Evolutionary conservation across 2,329 filamentous ascomycete genomes (phyloP).

Genomic region (Trichoderma semiorbis): DNA sequence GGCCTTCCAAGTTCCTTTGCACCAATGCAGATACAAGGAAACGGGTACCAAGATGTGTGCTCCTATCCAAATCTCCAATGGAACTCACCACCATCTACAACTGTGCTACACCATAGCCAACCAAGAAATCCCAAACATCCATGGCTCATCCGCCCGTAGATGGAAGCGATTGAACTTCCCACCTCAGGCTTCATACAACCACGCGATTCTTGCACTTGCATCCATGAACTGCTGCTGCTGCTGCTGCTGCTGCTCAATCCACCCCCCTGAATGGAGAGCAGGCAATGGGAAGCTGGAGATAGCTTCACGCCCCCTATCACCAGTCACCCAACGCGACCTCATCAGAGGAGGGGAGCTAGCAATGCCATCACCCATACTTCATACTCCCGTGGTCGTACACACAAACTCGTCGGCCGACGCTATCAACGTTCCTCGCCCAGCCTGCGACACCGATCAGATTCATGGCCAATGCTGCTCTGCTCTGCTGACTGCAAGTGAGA

Average conservation of each 20-base stretch:
- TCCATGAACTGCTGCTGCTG: no score
- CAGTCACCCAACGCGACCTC: not conserved
- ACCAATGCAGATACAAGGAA: not conserved
- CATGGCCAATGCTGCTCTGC: not conserved
- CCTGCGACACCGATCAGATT: constrained; percentile 1
- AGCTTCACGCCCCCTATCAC: not conserved
- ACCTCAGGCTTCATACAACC: not conserved
- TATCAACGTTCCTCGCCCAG: not conserved
- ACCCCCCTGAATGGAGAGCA: not conserved
- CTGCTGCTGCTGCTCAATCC: not conserved
- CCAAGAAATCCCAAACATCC: not conserved
- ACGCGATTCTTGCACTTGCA: not conserved
- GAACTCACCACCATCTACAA: not conserved
- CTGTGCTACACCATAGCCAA: not conserved
- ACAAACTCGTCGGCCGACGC: constrained; percentile 9
- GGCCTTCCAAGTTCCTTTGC: no score
- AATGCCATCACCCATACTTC: constrained; percentile 13
- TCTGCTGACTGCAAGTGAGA: constrained; percentile 10
- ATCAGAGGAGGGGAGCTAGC: not conserved
- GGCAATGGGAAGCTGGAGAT: not conserved
- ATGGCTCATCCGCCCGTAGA: not conserved
- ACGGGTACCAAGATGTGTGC: not conserved
- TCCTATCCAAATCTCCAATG: not conserved
- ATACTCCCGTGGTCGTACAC: constrained; percentile 6
- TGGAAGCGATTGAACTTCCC: not conserved